Conservation (phyloP, 371 early-diverging fungal genomes). For the Mortierella sp. region DNA sequence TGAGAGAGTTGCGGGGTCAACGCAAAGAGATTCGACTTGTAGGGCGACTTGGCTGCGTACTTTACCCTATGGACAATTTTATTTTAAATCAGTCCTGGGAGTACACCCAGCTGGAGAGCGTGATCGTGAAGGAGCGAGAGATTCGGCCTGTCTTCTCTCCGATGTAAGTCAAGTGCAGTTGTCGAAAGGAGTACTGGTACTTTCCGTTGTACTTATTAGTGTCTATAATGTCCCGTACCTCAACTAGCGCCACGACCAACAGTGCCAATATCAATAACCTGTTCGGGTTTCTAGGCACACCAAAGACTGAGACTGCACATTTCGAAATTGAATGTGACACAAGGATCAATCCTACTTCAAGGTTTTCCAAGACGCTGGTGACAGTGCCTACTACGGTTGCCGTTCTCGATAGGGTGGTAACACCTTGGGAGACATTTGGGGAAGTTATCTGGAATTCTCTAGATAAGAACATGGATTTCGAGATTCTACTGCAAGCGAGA, state of each 20-base stretch:
- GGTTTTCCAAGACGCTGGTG: slow-evolving; percentile 26
- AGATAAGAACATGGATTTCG: slow-evolving; percentile 38
- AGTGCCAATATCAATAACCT: slow-evolving; percentile 10
- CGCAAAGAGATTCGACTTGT: slow-evolving; percentile 50
- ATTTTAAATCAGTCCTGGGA: slow-evolving; percentile 22
- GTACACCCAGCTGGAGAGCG: slow-evolving; percentile 27
- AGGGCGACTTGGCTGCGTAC: slow-evolving; percentile 36
- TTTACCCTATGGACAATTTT: slow-evolving; percentile 13
- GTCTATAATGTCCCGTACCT: background rate
- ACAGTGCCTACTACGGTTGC: slow-evolving; percentile 34
- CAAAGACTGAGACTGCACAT: slow-evolving; percentile 22
- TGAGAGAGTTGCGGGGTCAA: slow-evolving; percentile 41
- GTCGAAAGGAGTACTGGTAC: background rate
- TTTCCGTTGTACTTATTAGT: background rate
- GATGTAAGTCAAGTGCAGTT: slow-evolving; percentile 13
- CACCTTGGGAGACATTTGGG: slow-evolving; percentile 47
- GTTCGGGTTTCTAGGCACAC: slow-evolving; percentile 21
- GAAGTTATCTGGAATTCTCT: slow-evolving; percentile 41
- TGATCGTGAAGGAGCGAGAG: slow-evolving; percentile 10
- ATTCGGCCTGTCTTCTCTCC: slow-evolving; percentile 29
- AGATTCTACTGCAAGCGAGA: slow-evolving; percentile 36
- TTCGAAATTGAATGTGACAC: slow-evolving; percentile 38
- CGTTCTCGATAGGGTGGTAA: slow-evolving; percentile 42
- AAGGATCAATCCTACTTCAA: slow-evolving; percentile 34
- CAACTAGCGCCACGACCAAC: slow-evolving; percentile 20